These are phyloP conservation scores for Calonectria honghensis DNA, from an alignment of 2,329 filamentous ascomycete genomes.

Conservation along the genomic window DNA sequence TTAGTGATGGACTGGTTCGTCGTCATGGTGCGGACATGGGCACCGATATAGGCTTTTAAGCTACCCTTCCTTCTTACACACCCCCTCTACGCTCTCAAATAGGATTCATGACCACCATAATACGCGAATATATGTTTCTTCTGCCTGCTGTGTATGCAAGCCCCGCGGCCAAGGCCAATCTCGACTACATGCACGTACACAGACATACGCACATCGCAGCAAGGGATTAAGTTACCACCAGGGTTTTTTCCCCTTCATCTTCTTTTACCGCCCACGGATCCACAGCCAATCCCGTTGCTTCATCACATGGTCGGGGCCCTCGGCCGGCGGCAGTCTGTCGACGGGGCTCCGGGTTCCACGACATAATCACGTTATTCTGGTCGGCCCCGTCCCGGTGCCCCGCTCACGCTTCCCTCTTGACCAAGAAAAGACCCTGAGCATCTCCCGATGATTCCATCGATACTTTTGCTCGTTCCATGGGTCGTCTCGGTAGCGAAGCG, in stretches of 20 bases:
- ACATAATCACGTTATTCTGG: constrained; percentile 40
- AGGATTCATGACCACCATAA: constrained; percentile 10
- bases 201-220: background rate
- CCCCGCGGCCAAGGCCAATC: constrained; percentile 26
- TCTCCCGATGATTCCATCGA: constrained; percentile 29
- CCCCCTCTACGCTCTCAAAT: constrained; percentile 7
- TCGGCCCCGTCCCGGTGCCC: constrained; percentile 26
- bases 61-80: constrained; percentile 17
- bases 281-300: constrained; percentile 18
- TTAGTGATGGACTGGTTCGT: constrained; percentile 17
- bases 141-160: background rate
- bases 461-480: constrained; percentile 28
- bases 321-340: constrained; percentile 31
- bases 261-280: background rate
- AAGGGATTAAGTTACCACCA: constrained; percentile 1
- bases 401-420: background rate
- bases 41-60: constrained; percentile 25
- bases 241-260: background rate
- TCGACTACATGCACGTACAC: constrained; percentile 27
- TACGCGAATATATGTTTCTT: constrained; percentile 25
- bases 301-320: constrained; percentile 11
- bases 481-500: constrained; percentile 22
- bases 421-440: constrained; percentile 17
- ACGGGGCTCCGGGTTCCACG: constrained; percentile 38
- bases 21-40: constrained; percentile 4